Base-by-base conservation (phyloP, 2,329 filamentous ascomycete genomes). In the Exophiala mesophila region DNA sequence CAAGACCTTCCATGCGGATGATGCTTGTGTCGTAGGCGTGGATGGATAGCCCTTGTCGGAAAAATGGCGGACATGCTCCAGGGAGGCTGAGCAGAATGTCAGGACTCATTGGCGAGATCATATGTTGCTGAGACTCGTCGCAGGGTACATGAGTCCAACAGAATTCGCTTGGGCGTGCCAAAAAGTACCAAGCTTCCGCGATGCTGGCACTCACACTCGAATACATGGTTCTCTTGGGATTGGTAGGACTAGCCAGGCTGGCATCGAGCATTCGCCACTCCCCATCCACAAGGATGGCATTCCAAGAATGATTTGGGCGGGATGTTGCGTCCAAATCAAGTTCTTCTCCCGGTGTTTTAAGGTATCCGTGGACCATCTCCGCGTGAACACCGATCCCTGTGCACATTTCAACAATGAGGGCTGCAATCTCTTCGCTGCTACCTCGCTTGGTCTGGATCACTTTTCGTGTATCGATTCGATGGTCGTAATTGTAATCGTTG, bases 211-310 rank as follows among this genome's bases (percentile, higher is more conserved):
- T 77, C 18, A 76, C 76, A 54, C 77, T 85, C 10, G 88, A 94
- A 65, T 94, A 97, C 21, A 80, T 71, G 12, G 71, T 73, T 35
- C 94, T 78, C 44, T 78, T 81, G 7, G 92, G 90, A 57, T 97
- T 88, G 0, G 90, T 95, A 9, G 90, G 89, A 50, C 84, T 89
- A 3, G 92, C 88, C 35, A 98, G 72, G 24, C 88, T 94, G 62
- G 88, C 92, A 63, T 98, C 92, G 70, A 98, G 87, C 53, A 97
- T 85, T 37, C 92, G 84, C 92, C 92, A 98, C 65, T 96, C 88
- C 16, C 85, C 83, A 62, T 98, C 92, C 6, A 96, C 82, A 24
- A 96, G 69, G 13, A 97, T 87, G 1, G 88, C 82, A 56, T 98
- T 98, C 92, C 92, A 98, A 81, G 85, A 97, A 66, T 98, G 92